Base-by-base conservation (phyloP, 805 yeast species). In the Yamadazyma phyllophila region DNA sequence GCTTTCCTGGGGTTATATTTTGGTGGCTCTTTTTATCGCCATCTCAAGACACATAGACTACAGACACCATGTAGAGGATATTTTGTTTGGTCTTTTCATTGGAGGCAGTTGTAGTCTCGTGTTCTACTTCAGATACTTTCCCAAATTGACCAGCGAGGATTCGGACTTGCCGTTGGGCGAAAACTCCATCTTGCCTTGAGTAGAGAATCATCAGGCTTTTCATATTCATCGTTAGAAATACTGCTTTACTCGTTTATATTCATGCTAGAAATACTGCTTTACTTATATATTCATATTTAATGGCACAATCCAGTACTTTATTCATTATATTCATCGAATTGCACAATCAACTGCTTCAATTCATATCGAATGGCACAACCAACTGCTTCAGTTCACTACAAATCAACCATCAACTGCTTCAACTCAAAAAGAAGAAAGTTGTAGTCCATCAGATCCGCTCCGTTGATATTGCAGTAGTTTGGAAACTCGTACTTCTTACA, bases 11-110 rank as follows among this genome's bases (percentile, higher is more conserved):
- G 24, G 45, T n/a, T 66, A 67, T 7, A 29, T 60, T 7, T 42
- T 67, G 14, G 51, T 64, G 39, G 68, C 67, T 8, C 43, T 52
- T 16, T 68, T 63, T 45, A 59, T 66, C 35, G 68, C 66, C 2
- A 56, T 66, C 35, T 54, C 61, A 31, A 51, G 72, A 45, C 57
- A 66, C 24, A 66, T 65, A 47, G 72, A 67, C 42, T 65, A 67
- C 49, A 55, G 72, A 40, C 73, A 67, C 48, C 73, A 67, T 46
- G 60, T 62, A 32, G 48, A 56, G 17, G 73, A 67, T 44, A 55
- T 67, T 8, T 15, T 56, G 4, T 49, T 65, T 41, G 73, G 73
- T 2, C 51, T 56, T 15, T 16, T 41, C 14, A 51, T 67, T 24
- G 73, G 73, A 2, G 48, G 53, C 13, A 29, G 47, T 2, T 42